Evolutionary conservation across 441 rosid species (phyloP), one percentile per base, ranked within the genome.

Genomic region (Gossypium lobatum): DNA sequence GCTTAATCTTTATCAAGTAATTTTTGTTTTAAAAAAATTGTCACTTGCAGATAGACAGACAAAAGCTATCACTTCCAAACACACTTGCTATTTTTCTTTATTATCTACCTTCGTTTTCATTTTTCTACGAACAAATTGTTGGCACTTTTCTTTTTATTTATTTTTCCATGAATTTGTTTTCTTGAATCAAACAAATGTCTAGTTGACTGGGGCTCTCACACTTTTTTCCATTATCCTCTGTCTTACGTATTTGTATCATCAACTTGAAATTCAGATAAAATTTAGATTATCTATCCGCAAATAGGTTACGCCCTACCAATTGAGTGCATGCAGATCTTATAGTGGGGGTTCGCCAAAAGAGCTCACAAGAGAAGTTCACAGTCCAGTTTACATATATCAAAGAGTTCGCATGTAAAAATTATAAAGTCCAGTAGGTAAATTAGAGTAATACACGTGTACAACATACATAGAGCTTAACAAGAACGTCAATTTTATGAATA

Each of bases 401-500:
- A 0, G 1, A 31, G 0, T 31, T 1, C 1, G 0, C 8, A 1
- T 31, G 0, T 6, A 0, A 0, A 0, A 0, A 1, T 0, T 31
- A 31, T 1, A 6, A 31, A 31, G 0, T 31, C 0, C 1, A 31
- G 0, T 0, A 31, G 0, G 0, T 0, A 5, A 0, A 31, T 0
- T 0, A 6, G 0, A 31, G 0, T 0, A 31, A 0, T 31, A 1
- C 1, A 31, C 1, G 0, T 31, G 6, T 6, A 0, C 8, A 31
- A 6, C 7, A 31, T 31, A 0, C 0, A 31, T 31, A 31, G 0
- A 31, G 1, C 0, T 1, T 31, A 31, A 6, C 1, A 6, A 31
- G 0, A 31, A 31, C 0, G 0, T 31, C 0, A 31, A 31, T 31
- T 31, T 0, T 6, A 31, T 31, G 0, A 31, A 31, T 6, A 31